Percentiles rank a stretch among this genome's conserved stretches.
Conservation (phyloP, 352 stramenopile species). For the Phytopythium litorale region DNA sequence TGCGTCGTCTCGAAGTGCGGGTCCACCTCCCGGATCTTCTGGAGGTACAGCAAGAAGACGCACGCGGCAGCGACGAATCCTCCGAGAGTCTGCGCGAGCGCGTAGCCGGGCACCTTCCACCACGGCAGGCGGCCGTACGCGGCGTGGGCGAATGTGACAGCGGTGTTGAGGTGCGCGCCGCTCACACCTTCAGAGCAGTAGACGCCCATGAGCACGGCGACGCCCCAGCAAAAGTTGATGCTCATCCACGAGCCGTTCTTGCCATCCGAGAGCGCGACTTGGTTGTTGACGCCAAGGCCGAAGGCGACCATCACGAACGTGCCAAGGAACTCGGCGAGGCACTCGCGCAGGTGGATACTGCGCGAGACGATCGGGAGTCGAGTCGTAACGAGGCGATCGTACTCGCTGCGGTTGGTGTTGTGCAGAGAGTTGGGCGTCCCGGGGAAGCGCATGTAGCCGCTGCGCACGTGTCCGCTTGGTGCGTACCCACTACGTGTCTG, state of each 20-base stretch:
- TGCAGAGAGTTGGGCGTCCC: conserved; percentile 22
- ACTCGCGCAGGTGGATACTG: conserved; percentile 31
- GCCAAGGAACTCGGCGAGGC: conserved; percentile 39
- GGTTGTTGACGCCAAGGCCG: conserved; percentile 50
- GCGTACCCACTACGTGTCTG: conserved; percentile 8
- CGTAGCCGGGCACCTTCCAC: conserved; percentile 43
- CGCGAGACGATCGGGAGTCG: not conserved
- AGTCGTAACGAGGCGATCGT: conserved; percentile 15
- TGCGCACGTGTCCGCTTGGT: not conserved
- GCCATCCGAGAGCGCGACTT: conserved; percentile 41
- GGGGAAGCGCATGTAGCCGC: conserved; percentile 20
- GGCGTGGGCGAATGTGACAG: conserved; percentile 51
- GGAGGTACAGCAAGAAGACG: conserved; percentile 52
- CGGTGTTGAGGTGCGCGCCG: conserved; percentile 55
- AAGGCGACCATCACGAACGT: conserved; percentile 8
- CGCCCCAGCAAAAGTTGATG: conserved; percentile 39
- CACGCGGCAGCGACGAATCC: conserved; percentile 33
- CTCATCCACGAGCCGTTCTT: conserved; percentile 46
- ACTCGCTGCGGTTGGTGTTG: conserved; percentile 29
- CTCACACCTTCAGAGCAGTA: conserved; percentile 48
- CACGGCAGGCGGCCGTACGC: conserved; percentile 39
- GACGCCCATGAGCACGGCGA: conserved; percentile 54
- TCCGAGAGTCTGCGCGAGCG: conserved; percentile 33
- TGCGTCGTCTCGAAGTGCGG: conserved; percentile 38
- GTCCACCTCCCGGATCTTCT: conserved; percentile 35